These are phyloP conservation scores for Clonostachys rosea DNA, from an alignment of 2,329 filamentous ascomycete species.

Conservation along the genomic window DNA sequence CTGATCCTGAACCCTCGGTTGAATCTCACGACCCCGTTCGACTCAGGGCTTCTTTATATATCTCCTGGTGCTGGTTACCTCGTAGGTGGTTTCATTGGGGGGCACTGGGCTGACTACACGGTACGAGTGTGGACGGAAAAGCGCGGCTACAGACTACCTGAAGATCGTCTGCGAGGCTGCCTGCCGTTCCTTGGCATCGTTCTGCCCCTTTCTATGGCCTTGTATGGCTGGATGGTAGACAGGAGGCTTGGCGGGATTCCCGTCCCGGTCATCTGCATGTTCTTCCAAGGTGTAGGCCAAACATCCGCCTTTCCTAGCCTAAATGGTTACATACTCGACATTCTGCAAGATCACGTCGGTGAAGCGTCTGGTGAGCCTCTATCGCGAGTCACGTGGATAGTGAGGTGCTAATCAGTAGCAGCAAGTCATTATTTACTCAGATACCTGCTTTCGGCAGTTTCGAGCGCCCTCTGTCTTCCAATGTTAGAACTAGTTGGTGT, in stretches of 20 bases:
- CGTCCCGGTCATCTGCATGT: constrained; percentile 64
- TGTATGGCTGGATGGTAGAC: constrained; percentile 46
- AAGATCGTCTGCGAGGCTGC: constrained; percentile 58
- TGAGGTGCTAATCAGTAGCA: no score
- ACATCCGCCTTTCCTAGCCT: constrained; percentile 67
- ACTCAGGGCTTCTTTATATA: constrained; percentile 71
- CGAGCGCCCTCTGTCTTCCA: no score
- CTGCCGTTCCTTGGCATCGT: constrained; percentile 46
- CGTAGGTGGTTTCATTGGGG: constrained; percentile 62
- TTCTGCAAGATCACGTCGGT: constrained; percentile 49
- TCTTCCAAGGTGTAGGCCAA: constrained; percentile 65
- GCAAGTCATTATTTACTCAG: no score
- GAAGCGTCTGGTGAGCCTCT: neutral
- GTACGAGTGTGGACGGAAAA: constrained; percentile 42
- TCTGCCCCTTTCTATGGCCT: constrained; percentile 54
- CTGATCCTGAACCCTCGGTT: constrained; percentile 70
- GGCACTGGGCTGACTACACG: constrained; percentile 68
- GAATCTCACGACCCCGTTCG: constrained; percentile 56
- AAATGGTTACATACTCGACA: constrained; percentile 71
- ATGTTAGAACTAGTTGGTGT: no score
- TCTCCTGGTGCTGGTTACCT: constrained; percentile 72
- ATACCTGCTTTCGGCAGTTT: no score
- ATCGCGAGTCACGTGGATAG: no score
- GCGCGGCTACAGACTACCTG: constrained; percentile 52
- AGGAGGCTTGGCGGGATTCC: constrained; percentile 38